Evolutionary conservation across 805 yeast species (phyloP).

Genomic region (Kuraishia piskuri): DNA sequence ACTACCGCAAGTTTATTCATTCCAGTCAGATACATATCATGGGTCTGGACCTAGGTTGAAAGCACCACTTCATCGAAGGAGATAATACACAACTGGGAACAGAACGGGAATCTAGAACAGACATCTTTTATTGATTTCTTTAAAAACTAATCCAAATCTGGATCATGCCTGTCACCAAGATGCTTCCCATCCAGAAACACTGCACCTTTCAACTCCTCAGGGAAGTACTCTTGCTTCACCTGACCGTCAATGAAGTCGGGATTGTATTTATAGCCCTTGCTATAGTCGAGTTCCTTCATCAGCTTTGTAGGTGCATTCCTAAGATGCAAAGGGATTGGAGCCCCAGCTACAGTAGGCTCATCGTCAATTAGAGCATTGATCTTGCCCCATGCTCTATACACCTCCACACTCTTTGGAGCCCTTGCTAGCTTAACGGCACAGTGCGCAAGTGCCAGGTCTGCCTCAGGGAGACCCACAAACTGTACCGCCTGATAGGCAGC

Average conservation of each 20-base stretch:
- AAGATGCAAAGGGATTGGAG: conserved; percentile 71
- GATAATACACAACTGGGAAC: no score
- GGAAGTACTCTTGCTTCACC: conserved; percentile 71
- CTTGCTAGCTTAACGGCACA: conserved; percentile 86
- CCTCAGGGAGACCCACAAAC: conserved; percentile 92
- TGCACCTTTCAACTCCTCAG: conserved; percentile 41
- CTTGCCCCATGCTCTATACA: conserved; percentile 70
- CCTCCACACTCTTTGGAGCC: conserved; percentile 79
- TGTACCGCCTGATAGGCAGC: conserved; percentile 82
- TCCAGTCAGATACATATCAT: background rate
- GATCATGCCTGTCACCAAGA: conserved; percentile 39
- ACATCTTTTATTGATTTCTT: background rate
- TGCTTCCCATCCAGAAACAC: conserved; percentile 49
- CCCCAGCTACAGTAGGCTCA: conserved; percentile 50
- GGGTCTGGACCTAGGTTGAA: background rate
- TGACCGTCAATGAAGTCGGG: conserved; percentile 70
- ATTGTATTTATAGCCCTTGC: conserved; percentile 79
- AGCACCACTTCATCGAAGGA: no score
- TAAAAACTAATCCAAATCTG: conserved; percentile 22
- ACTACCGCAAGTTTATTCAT: background rate
- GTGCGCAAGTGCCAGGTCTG: conserved; percentile 81
- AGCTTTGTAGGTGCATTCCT: conserved; percentile 91
- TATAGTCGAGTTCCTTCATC: conserved; percentile 86
- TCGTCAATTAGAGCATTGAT: conserved; percentile 51
- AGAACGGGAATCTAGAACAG: background rate